These are phyloP conservation scores for Nakaseomyces nivariensis DNA, from an alignment of 1,139 yeast species.

Conservation along the genomic window DNA sequence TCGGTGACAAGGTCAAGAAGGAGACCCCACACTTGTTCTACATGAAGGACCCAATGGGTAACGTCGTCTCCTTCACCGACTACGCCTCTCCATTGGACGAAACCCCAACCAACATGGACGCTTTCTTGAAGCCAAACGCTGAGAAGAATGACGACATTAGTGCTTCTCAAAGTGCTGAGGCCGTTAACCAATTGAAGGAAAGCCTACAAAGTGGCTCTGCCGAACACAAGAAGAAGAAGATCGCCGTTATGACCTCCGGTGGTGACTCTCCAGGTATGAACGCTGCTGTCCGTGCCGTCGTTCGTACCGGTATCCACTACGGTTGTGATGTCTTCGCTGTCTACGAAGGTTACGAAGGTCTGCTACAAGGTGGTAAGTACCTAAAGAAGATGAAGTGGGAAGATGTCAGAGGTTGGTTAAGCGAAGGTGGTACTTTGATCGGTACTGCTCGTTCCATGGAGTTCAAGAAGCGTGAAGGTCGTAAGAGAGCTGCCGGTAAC, in stretches of 20 bases:
- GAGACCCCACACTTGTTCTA: constrained; percentile 25
- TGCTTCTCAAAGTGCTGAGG: constrained; percentile 22
- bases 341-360: constrained; percentile 71
- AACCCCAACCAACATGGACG: constrained; percentile 30
- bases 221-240: constrained; percentile 37
- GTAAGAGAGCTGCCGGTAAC: constrained; percentile 57
- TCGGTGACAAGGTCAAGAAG: constrained; percentile 26
- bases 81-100: constrained; percentile 29
- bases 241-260: constrained; percentile 81
- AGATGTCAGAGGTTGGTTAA: constrained; percentile 66
- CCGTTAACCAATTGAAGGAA: constrained; percentile 14
- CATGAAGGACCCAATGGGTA: constrained; percentile 50
- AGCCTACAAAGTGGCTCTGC: constrained; percentile 13
- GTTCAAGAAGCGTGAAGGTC: constrained; percentile 58
- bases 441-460: constrained; percentile 72
- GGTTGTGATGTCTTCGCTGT: constrained; percentile 68
- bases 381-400: constrained; percentile 64
- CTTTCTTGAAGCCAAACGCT: constrained; percentile 18
- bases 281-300: constrained; percentile 72
- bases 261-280: constrained; percentile 88
- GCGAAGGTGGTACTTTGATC: constrained; percentile 71
- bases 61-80: constrained; percentile 37
- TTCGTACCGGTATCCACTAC: constrained; percentile 59
- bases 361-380: constrained; percentile 58
- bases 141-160: constrained; percentile 5